Conservation (phyloP, 345 rosid genomes). For the Eucalyptus curtisii region DNA sequence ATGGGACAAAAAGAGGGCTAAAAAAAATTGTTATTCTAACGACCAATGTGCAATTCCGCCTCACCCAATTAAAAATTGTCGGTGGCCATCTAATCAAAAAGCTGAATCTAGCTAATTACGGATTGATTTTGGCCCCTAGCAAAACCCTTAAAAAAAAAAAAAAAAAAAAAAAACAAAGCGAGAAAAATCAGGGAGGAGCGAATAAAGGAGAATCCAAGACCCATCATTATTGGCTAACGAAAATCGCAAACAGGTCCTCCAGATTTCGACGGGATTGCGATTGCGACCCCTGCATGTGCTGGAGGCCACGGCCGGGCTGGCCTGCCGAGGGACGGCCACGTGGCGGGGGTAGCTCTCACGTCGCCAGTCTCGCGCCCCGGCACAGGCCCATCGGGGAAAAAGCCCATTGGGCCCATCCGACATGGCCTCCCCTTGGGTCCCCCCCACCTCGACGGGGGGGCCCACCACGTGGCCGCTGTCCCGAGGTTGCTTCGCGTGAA, state of each 20-base stretch:
- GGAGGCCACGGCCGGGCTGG: background rate
- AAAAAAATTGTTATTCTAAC: background rate
- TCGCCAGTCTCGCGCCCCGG: background rate
- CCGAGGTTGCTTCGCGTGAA: background rate
- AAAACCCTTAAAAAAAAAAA: background rate
- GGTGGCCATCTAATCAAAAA: background rate
- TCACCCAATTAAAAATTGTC: background rate
- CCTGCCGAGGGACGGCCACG: background rate
- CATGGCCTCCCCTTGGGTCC: background rate
- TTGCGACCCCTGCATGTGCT: slow-evolving; percentile 19
- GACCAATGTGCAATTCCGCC: background rate
- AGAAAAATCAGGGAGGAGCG: background rate
- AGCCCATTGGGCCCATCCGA: background rate
- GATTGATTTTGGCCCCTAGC: background rate
- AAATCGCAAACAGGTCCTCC: background rate
- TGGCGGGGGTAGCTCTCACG: slow-evolving; percentile 21
- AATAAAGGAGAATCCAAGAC: background rate
- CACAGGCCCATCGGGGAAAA: background rate
- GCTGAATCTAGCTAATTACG: background rate
- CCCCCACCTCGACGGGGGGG: background rate
- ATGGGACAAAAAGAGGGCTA: background rate
- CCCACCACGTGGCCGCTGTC: background rate
- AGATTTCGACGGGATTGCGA: background rate
- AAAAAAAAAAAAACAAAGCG: background rate
- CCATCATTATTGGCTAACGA: background rate